Evolutionary conservation across 768 basidiomycete genomes (phyloP), one percentile per base, ranked within the genome.

Genomic region (Rhodocollybia butyracea): DNA sequence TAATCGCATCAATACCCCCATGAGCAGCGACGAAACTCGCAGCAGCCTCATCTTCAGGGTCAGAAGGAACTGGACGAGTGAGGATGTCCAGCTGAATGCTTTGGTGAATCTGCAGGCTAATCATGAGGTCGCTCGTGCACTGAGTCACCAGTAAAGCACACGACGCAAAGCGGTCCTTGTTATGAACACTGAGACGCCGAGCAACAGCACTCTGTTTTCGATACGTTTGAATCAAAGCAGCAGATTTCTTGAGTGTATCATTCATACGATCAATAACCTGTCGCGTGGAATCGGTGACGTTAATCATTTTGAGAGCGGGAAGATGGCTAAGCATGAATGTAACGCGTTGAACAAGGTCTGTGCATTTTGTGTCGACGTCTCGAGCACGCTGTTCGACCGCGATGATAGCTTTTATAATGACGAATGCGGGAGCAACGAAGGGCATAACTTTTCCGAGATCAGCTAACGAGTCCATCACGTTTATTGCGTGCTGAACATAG

Each of bases 41-140:
- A 3, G 73, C 74, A 26, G 69, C 71, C 24, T 64, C 60, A 54
- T 74, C 74, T 32, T 72, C 70, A 1, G 67, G 66, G 55, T 76
- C 74, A 31, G 68, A 57, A 8, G 74, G 74, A 5, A 74, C 64
- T 2, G 60, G 67, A n/a, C 73, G 66, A 17, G 72, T 69, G 38
- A 74, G 59, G 42, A 74, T 68, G 41, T 73, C 71, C 21, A 74
- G 63, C 57, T 73, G 66, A 32, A 63, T 63, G 22, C 67, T 68
- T 61, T 76, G 73, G 22, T 74, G 70, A 32, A 76, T 76, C 47
- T 76, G 74, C 29, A 76, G 65, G 62, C 74, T 76, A 61, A 74
- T 66, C 57, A 74, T 62, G 8, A 76, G 64, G 52, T 74, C 73
- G 26, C 60, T 65, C 57, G 70, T 70, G 61, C 73, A 74, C 8